A percentile compares a stretch with the other conserved stretches of the same genome.
Evolutionary conservation across 2,329 filamentous ascomycete species (phyloP).

Genomic region (Corynespora cassiicola): DNA sequence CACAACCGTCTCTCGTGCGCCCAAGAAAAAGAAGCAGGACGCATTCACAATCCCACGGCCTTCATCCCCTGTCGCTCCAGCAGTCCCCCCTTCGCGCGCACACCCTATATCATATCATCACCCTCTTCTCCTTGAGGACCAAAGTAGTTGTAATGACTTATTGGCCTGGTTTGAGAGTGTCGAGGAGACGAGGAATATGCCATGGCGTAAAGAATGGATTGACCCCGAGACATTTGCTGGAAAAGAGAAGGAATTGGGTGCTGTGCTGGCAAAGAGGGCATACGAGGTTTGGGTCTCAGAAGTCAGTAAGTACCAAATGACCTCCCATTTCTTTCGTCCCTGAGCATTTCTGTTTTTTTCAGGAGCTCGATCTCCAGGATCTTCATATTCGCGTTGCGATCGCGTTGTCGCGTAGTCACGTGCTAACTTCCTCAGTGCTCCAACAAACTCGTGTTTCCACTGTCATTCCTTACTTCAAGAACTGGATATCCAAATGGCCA

Average conservation of each 20-base stretch:
- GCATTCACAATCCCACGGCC: too few species aligned
- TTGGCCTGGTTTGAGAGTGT: slow-evolving; percentile 40
- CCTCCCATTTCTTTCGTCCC: slow-evolving; percentile 1
- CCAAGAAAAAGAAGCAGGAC: too few species aligned
- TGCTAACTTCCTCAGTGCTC: slow-evolving; percentile 52
- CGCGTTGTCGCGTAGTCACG: slow-evolving; percentile 21
- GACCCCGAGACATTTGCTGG: slow-evolving; percentile 47
- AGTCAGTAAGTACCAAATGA: slow-evolving; percentile 58
- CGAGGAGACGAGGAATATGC: slow-evolving; percentile 41
- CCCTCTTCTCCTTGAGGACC: slow-evolving; percentile 30
- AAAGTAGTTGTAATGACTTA: slow-evolving; percentile 21
- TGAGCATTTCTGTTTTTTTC: too few species aligned
- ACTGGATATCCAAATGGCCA: slow-evolving; percentile 68
- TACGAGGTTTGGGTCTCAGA: slow-evolving; percentile 73
- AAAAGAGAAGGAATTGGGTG: slow-evolving; percentile 36
- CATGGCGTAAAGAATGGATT: slow-evolving; percentile 62
- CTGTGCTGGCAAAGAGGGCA: slow-evolving; percentile 60
- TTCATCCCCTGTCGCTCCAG: slow-evolving; percentile 10
- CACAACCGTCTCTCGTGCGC: too few species aligned
- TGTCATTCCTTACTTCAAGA: slow-evolving; percentile 69
- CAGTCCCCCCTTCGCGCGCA: slow-evolving; percentile 31
- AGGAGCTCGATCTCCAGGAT: not conserved
- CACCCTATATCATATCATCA: slow-evolving; percentile 38
- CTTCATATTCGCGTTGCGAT: not conserved
- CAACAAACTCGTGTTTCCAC: slow-evolving; percentile 70